Evolutionary conservation across 495 filamentous ascomycete species (phyloP).

Genomic region (Tuber magnatum): DNA sequence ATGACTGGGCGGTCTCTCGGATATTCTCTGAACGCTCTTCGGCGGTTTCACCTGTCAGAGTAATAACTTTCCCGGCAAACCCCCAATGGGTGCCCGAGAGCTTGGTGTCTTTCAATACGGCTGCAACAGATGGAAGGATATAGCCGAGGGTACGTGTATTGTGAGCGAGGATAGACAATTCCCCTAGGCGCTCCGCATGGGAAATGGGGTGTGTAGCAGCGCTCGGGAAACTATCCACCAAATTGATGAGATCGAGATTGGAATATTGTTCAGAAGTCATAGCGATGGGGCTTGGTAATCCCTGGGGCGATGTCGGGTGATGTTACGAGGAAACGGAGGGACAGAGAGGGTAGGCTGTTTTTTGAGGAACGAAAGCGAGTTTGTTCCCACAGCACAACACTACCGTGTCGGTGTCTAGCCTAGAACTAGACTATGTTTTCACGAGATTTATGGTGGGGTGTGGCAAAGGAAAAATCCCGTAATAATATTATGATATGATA

Average conservation of each 20-base stretch:
- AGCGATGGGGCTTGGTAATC: slow-evolving; percentile 3
- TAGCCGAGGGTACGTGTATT: slow-evolving; percentile 34
- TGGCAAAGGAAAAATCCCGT: neutral
- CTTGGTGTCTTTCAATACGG: slow-evolving; percentile 16
- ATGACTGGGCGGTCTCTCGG: slow-evolving; percentile 53
- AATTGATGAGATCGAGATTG: slow-evolving; percentile 39
- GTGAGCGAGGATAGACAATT: slow-evolving; percentile 27
- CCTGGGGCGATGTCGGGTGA: neutral
- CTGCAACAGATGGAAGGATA: slow-evolving; percentile 27
- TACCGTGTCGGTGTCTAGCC: neutral
- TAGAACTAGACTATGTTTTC: neutral
- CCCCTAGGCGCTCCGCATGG: slow-evolving; percentile 29
- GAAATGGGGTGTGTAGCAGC: slow-evolving; percentile 22
- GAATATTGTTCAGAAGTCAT: slow-evolving; percentile 20
- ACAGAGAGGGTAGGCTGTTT: neutral
- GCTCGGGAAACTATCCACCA: slow-evolving; percentile 39
- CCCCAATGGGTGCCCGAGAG: slow-evolving; percentile 44
- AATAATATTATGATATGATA: too few relatives aligned
- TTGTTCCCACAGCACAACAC: neutral
- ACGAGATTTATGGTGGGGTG: neutral
- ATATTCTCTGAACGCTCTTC: slow-evolving; percentile 56
- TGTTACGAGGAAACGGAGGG: neutral
- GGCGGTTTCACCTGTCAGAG: slow-evolving; percentile 47
- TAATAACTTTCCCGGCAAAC: slow-evolving; percentile 48
- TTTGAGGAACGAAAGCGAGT: neutral